A percentile compares a stretch with the other conserved stretches of the same genome.
These are phyloP conservation scores for Schoenoplectus triqueter DNA, from an alignment of 202 grass and related monocot species.

Conservation along the genomic window DNA sequence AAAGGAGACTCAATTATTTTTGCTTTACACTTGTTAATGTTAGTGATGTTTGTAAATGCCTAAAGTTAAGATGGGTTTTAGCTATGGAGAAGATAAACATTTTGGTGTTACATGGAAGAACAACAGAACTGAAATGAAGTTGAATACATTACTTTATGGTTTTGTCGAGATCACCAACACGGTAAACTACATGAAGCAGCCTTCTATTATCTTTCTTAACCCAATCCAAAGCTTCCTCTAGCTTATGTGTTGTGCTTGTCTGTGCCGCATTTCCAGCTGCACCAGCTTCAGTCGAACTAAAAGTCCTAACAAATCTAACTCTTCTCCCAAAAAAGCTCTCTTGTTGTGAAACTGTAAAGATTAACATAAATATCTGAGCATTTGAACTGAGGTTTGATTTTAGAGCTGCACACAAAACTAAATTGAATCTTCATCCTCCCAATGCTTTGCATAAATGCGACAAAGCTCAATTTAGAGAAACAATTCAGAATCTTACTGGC, in stretches of 20 bases:
- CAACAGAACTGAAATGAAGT: not conserved
- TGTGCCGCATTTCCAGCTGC: constrained; percentile 42
- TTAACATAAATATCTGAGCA: not conserved
- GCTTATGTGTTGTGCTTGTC: constrained; percentile 46
- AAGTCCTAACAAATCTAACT: constrained; percentile 43
- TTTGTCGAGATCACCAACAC: constrained; percentile 86
- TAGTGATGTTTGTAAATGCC: too few relatives aligned
- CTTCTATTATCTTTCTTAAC: constrained; percentile 68
- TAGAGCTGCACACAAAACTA: not conserved
- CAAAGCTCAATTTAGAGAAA: not conserved
- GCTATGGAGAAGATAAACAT: not conserved
- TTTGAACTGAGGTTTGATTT: not conserved
- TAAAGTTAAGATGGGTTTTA: not conserved
- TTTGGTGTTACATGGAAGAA: not conserved
- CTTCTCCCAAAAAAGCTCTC: constrained; percentile 29
- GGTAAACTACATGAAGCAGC: constrained; percentile 85
- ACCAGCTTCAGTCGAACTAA: constrained; percentile 47
- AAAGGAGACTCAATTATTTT: too few relatives aligned
- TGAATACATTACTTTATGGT: constrained; percentile 66
- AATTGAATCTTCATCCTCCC: not conserved
- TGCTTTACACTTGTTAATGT: too few relatives aligned
- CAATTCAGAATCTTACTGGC: constrained; percentile 25
- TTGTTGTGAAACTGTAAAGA: constrained; percentile 36
- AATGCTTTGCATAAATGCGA: not conserved
- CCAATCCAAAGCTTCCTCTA: constrained; percentile 73